Conservation (phyloP, 345 rosid genomes). For the Salix brachista region DNA sequence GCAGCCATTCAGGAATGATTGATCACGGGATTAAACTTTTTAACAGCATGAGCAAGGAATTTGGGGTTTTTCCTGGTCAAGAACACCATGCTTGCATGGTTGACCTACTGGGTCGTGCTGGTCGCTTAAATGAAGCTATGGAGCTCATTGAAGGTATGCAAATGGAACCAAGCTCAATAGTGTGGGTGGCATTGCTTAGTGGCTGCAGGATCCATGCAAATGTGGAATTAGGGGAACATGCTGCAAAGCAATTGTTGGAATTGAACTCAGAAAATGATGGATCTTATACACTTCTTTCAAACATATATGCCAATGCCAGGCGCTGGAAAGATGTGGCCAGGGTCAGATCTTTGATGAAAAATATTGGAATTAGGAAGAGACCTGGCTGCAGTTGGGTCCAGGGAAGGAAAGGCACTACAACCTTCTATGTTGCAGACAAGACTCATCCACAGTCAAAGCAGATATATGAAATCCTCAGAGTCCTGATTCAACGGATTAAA, state of each 20-base stretch:
- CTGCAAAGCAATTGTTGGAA: constrained; percentile 42
- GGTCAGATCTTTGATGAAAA: constrained; percentile 64
- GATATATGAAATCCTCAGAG: constrained; percentile 52
- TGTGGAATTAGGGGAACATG: constrained; percentile 79
- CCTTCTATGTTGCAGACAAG: constrained; percentile 74
- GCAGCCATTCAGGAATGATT: constrained; percentile 85
- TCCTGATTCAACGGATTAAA: constrained; percentile 57
- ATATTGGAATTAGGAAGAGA: constrained; percentile 59
- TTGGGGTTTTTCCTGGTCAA: constrained; percentile 46
- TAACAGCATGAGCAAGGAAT: constrained; percentile 47
- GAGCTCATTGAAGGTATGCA: constrained; percentile 62
- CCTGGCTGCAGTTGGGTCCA: constrained; percentile 94
- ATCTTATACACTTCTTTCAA: constrained; percentile 71
- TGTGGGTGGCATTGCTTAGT: constrained; percentile 75
- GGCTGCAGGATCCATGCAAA: constrained; percentile 70
- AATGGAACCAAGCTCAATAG: constrained; percentile 57
- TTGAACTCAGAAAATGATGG: constrained; percentile 62
- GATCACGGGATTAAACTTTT: constrained; percentile 68
- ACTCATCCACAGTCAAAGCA: constrained; percentile 48
- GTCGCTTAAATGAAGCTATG: constrained; percentile 56
- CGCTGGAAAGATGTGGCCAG: constrained; percentile 85
- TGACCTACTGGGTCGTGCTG: constrained; percentile 82
- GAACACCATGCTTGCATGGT: constrained; percentile 85
- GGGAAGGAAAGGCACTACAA: constrained; percentile 65
- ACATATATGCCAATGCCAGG: constrained; percentile 71